phyloP scores from a whole-genome alignment of 2,329 filamentous ascomycete species.

The Talaromyces sp. region DNA sequence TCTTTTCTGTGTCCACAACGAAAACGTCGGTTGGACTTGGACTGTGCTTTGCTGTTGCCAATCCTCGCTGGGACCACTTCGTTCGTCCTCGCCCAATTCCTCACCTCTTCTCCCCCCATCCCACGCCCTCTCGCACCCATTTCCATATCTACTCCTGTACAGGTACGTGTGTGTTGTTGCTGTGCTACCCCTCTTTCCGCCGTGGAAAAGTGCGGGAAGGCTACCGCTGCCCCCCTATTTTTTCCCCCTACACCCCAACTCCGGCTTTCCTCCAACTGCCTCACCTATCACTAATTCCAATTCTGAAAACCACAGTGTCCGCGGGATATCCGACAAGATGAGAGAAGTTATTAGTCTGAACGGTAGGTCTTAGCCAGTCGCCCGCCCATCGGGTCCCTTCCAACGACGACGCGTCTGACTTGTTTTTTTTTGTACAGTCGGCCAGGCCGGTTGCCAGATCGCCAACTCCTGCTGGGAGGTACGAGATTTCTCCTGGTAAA shows the following conservation, averaged over 20 bases:
- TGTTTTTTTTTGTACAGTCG: slow-evolving; percentile 59
- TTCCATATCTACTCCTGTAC: slow-evolving; percentile 12
- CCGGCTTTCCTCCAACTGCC: not conserved
- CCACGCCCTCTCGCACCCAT: slow-evolving; percentile 2
- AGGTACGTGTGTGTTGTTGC: slow-evolving; percentile 12
- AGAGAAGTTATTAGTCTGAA: slow-evolving; percentile 99
- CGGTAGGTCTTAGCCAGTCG: slow-evolving; percentile 57
- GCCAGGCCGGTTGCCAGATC: slow-evolving; percentile 99
- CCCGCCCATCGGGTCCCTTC: slow-evolving; percentile 7
- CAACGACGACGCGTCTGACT: slow-evolving; percentile 26
- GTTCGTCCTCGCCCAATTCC: slow-evolving; percentile 2
- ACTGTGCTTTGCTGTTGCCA: slow-evolving; percentile 15
- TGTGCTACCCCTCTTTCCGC: slow-evolving; percentile 12
- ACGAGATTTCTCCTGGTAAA: slow-evolving; percentile 35
- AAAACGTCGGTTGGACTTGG: slow-evolving; percentile 12
- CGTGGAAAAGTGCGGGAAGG: slow-evolving; percentile 13
- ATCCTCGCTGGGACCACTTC: slow-evolving; percentile 11
- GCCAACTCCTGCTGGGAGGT: slow-evolving; percentile 99
- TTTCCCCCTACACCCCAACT: not conserved
- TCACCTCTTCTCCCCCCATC: not conserved
- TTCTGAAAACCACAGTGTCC: not conserved
- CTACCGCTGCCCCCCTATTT: slow-evolving; percentile 13
- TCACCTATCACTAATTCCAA: not conserved
- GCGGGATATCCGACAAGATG: slow-evolving; percentile 58
- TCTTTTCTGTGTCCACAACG: slow-evolving; percentile 10